A percentile compares a stretch with the other conserved stretches of the same genome.
phyloP scores from a whole-genome alignment of 2,329 filamentous ascomycete species.

The Penicillium sp. region DNA sequence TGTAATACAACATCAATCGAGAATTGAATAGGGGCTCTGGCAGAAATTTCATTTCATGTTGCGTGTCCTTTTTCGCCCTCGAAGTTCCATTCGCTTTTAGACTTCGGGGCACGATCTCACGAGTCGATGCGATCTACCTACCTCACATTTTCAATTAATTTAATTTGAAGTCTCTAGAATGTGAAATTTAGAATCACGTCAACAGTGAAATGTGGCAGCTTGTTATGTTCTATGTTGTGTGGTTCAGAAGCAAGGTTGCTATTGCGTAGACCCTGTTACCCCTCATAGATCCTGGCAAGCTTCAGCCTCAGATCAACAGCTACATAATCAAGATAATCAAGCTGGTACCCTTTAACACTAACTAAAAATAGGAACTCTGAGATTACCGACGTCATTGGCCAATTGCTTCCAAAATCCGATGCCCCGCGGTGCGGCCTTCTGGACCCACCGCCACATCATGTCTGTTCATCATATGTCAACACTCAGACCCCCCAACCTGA shows the following conservation, averaged over 20 bases:
- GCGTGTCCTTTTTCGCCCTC: neutral
- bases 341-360: neutral
- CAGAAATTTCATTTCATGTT: neutral
- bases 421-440: conserved; percentile 2
- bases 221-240: no score
- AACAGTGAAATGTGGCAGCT: no score
- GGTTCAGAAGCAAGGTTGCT: no score
- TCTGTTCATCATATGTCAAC: neutral
- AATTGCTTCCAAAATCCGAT: conserved; percentile 1
- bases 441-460: conserved; percentile 8
- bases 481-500: neutral
- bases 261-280: no score
- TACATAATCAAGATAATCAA: neutral
- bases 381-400: conserved; percentile 1
- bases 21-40: neutral
- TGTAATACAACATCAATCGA: neutral
- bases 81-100: no score
- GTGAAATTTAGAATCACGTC: no score
- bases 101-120: no score
- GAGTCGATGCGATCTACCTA: no score
- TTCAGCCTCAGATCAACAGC: neutral
- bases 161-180: no score
- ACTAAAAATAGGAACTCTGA: conserved; percentile 8
- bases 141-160: no score
- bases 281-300: neutral